phyloP scores from a whole-genome alignment of 2,329 filamentous ascomycete species.

The Scolecobasidium constrictum region DNA sequence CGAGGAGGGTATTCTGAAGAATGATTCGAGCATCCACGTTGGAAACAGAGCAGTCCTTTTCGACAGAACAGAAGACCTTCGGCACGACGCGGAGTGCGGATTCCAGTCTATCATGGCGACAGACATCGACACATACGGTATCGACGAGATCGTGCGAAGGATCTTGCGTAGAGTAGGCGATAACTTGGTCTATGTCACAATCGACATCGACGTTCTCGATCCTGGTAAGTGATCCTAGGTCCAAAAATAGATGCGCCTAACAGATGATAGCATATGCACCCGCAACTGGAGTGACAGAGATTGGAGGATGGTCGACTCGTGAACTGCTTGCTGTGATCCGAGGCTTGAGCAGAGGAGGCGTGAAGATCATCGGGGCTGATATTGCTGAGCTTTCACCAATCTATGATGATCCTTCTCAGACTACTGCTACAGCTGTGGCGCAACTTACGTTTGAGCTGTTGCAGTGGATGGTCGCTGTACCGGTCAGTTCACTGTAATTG shows the following conservation, averaged over 20 bases:
- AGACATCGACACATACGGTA: not conserved
- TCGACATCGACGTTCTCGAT: conserved; percentile 9
- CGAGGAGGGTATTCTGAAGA: not conserved
- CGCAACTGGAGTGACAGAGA: conserved; percentile 1
- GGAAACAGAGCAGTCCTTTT: conserved; percentile 2
- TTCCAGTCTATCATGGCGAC: not conserved
- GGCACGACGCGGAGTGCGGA: conserved; percentile 4
- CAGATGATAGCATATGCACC: not conserved
- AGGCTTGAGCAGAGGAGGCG: conserved; percentile 21
- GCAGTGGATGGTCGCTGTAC: conserved; percentile 5
- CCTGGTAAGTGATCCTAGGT: not conserved
- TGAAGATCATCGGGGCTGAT: conserved; percentile 60
- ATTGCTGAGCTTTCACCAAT: conserved; percentile 65
- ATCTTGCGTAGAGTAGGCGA: conserved; percentile 1
- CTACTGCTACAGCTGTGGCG: conserved; percentile 61
- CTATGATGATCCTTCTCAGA: conserved; percentile 61
- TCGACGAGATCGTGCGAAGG: conserved; percentile 1
- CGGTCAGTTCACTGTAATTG: too few relatives aligned
- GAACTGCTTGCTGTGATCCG: conserved; percentile 2
- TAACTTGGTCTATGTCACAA: conserved; percentile 2
- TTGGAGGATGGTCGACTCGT: conserved; percentile 3
- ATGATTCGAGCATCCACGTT: not conserved
- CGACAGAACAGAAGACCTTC: not conserved
- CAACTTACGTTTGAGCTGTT: conserved; percentile 67
- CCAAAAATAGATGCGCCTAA: not conserved